These are phyloP conservation scores for Amanita thiersii DNA, from an alignment of 768 basidiomycete species.

Conservation along the genomic window DNA sequence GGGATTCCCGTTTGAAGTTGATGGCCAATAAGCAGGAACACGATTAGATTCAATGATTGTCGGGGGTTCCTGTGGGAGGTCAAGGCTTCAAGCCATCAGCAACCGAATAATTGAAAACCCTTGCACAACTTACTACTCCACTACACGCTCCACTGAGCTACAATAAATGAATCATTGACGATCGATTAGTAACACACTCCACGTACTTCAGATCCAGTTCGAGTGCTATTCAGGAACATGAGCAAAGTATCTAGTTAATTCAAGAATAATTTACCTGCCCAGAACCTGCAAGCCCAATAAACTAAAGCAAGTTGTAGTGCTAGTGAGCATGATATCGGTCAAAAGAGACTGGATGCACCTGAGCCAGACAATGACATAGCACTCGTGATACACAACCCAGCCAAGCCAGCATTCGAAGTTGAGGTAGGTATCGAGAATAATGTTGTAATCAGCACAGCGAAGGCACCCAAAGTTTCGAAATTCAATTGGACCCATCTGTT, in stretches of 20 bases:
- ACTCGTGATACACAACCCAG: constrained; percentile 71
- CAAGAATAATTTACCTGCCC: no score
- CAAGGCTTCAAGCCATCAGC: constrained; percentile 28
- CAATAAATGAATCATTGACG: constrained; percentile 6
- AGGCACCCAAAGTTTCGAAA: constrained; percentile 71
- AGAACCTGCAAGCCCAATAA: constrained; percentile 48
- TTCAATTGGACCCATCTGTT: constrained; percentile 80
- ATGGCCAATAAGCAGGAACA: constrained; percentile 92
- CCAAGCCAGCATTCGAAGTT: constrained; percentile 46
- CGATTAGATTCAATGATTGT: constrained; percentile 63
- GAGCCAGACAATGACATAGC: constrained; percentile 45
- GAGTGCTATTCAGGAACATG: no score
- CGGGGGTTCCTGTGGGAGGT: constrained; percentile 83
- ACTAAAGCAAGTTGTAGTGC: no score
- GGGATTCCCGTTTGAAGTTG: constrained; percentile 47
- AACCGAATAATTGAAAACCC: neutral
- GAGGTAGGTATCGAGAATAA: constrained; percentile 65
- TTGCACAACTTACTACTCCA: constrained; percentile 55
- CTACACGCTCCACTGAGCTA: constrained; percentile 84
- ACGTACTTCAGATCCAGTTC: constrained; percentile 73
- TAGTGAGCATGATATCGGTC: no score
- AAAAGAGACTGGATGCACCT: no score
- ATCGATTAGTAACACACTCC: neutral
- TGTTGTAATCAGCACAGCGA: constrained; percentile 68
- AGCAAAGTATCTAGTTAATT: no score